phyloP scores from a whole-genome alignment of 2,329 filamentous ascomycete genomes.

The Xylariales sp. region DNA sequence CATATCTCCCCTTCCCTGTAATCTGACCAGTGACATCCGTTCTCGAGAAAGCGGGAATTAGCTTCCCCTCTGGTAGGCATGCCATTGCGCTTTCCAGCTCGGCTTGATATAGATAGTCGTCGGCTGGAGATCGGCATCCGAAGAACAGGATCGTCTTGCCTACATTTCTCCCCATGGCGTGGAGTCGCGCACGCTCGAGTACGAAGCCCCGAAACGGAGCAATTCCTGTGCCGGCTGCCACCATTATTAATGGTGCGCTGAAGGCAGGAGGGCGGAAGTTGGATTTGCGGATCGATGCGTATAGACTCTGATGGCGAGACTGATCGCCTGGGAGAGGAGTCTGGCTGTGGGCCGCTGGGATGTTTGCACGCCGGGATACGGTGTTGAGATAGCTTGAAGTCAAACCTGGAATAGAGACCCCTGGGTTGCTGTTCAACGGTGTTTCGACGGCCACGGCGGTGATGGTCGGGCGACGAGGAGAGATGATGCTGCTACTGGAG shows the following conservation, averaged over 20 bases:
- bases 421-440: neutral
- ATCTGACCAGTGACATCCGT: too few species aligned
- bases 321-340: neutral
- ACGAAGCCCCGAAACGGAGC: slow-evolving; percentile 31
- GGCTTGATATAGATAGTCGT: slow-evolving; percentile 27
- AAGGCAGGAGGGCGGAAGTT: slow-evolving; percentile 39
- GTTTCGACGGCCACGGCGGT: slow-evolving; percentile 34
- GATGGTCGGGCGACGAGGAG: slow-evolving; percentile 37
- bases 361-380: neutral
- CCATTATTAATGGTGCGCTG: slow-evolving; percentile 42
- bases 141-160: slow-evolving; percentile 36
- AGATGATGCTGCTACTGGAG: slow-evolving; percentile 43
- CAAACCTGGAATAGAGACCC: neutral
- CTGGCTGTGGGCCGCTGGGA: neutral
- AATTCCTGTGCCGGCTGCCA: slow-evolving; percentile 44
- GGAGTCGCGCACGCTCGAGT: slow-evolving; percentile 32
- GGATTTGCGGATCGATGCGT: slow-evolving; percentile 27
- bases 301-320: too few species aligned
- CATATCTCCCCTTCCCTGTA: too few species aligned
- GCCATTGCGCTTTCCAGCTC: too few species aligned
- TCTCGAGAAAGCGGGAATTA: too few species aligned
- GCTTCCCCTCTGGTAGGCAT: too few species aligned
- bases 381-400: neutral
- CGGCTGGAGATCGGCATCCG: slow-evolving; percentile 30
- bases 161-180: slow-evolving; percentile 27